Evolutionary conservation across 2,329 filamentous ascomycete species (phyloP), one percentile per base, ranked within the genome.

Genomic region (Penicillium brevicompactum): DNA sequence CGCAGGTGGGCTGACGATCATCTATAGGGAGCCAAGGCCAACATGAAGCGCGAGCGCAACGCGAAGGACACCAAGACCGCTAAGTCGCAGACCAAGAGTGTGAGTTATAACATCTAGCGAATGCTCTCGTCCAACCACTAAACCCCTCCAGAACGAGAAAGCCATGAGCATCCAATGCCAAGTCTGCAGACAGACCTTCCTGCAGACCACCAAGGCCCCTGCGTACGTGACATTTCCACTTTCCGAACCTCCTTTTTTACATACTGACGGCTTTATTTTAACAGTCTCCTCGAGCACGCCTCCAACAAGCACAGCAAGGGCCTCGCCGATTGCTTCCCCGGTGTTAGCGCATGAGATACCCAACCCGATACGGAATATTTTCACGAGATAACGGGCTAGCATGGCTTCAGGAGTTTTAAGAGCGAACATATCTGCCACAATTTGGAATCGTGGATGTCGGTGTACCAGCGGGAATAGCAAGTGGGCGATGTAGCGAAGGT

Each of bases 81-180:
- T 60, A 87, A 86, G 77, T 89, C 87, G 61, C 87, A 90, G 76
- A 80, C 87, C 70, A 89, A 89, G 77, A 75, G 79, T 63, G 85
- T 87, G 79, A 57, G 84, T 82, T 24, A 21, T 2, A 37, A n/a
- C 34, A 37, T 5, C 3, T 13, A n/a, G 5, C 11, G 4, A 13
- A n/a, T n/a, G 13, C 11, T 14, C n/a, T n/a, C n/a, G 13, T n/a
- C 2, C 34, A n/a, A n/a, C 13, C 11, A n/a, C 34, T 37, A 37
- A 37, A 4, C 3, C n/a, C 34, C 22, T 56, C 49, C 63, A 90
- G 87, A 92, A 92, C 78, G 80, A 83, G 65, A 80, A 87, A 64
- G 89, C 89, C 56, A 89, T 86, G 80, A 87, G 84, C 69, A 90
- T 92, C 74, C 87, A 90, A 75, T 92, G 89, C 82, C 78, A 84